Base-by-base conservation (phyloP, 495 filamentous ascomycete species). In the Penicillium arizonense region DNA sequence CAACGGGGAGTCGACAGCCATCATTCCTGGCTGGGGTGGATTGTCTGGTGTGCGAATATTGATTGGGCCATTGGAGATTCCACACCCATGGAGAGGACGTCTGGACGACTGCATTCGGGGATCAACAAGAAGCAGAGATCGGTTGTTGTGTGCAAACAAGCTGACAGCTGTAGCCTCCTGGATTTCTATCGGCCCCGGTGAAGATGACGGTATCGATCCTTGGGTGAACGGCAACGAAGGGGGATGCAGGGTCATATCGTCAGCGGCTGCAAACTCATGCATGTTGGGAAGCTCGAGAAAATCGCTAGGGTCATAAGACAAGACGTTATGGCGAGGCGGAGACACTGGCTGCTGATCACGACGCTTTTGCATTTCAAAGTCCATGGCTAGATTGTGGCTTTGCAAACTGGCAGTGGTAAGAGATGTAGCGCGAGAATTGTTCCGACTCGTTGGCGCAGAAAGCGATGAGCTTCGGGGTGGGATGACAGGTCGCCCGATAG, bases 111-210 rank as follows among this genome's bases (percentile, higher is more conserved):
- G 70, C 32, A 69, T 67, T 68, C 77, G 82, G 57, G 91, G 87
- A 36, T 95, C 82, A 36, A 96, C 85, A 49, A 95, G 71, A 40
- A 94, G 71, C 10, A 90, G 75, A 3, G 89, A 93, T 52, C 85
- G 84, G 56, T 96, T 96, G 63, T 91, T 89, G 65, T 96, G 91
- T 3, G 90, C 85, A 62, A 87, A 94, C 32, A 96, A 86, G 52
- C 82, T 86, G 40, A 96, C 84, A 14, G 88, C 88, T 53, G 84
- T 85, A 11, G 91, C 91, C 71, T 96, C 90, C 40, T 83, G 75
- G 38, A 82, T 75, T 49, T 82, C 78, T n/a, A 80, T 58, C 0
- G 73, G 71, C 2, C 77, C 77, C 0, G 77, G 77, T 6, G 77
- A 80, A 12, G 72, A 77, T 1, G 78, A 80, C 6, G 73, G 72